Conservation (phyloP, 1,139 yeast genomes). For the Scheffersomyces segobiensis region DNA sequence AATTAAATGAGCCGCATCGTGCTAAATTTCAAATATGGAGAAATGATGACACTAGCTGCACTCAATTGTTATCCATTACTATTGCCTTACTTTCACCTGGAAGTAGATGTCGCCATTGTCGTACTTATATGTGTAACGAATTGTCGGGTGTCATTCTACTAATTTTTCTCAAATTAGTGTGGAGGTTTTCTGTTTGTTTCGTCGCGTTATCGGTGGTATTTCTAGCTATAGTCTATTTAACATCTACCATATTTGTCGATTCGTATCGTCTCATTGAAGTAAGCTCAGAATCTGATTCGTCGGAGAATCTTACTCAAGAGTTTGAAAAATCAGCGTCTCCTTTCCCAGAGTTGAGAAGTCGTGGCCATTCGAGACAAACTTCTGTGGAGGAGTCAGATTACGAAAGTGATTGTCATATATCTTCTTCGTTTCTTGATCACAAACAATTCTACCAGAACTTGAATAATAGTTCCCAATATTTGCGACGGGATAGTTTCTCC, state of each 20-base stretch:
- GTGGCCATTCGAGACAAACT: background rate
- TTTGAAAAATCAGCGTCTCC: background rate
- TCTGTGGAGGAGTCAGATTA: background rate
- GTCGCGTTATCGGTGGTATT: background rate
- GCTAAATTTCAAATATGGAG: background rate
- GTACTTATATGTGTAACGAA: background rate
- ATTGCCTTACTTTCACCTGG: background rate
- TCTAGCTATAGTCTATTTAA: background rate
- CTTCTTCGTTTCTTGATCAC: slow-evolving; percentile 14
- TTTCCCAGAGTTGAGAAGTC: background rate
- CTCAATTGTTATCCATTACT: no score
- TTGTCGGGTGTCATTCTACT: background rate
- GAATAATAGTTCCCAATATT: slow-evolving; percentile 44
- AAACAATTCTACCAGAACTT: slow-evolving; percentile 34
- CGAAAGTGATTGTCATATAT: slow-evolving; percentile 7
- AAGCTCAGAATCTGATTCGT: background rate
- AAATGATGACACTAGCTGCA: background rate
- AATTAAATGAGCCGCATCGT: background rate
- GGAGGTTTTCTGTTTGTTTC: background rate
- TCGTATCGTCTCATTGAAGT: background rate
- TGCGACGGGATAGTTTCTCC: slow-evolving; percentile 44
- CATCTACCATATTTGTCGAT: background rate
- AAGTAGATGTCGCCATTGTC: background rate
- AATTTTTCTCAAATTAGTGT: background rate
- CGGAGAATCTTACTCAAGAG: background rate